A percentile compares a stretch with the other conserved stretches of the same genome.
Evolutionary conservation across 2,329 filamentous ascomycete species (phyloP).

Genomic region (Neonectria ditissima): DNA sequence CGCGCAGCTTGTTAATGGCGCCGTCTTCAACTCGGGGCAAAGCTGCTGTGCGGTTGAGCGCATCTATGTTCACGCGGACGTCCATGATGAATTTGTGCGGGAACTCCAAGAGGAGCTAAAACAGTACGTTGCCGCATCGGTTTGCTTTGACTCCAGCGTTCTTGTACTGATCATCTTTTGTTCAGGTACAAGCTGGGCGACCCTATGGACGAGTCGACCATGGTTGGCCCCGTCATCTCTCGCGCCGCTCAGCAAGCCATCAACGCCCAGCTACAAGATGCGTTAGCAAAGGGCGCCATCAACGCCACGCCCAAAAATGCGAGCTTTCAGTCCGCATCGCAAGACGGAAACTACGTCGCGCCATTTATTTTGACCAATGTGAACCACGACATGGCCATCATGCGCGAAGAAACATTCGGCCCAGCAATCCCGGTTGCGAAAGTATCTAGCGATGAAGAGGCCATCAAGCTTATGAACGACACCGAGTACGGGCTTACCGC

Average conservation of each 20-base stretch:
- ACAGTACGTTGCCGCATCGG: slow-evolving; percentile 40
- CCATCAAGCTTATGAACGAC: slow-evolving; percentile 88
- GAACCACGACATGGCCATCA: slow-evolving; percentile 83
- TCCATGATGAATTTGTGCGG: slow-evolving; percentile 84
- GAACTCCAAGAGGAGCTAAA: slow-evolving; percentile 82
- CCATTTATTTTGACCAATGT: slow-evolving; percentile 84
- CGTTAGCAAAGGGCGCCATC: slow-evolving; percentile 82
- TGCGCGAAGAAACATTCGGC: slow-evolving; percentile 94
- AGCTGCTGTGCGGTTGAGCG: slow-evolving; percentile 93
- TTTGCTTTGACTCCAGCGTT: no score
- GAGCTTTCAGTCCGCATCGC: slow-evolving; percentile 76
- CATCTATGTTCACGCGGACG: slow-evolving; percentile 85
- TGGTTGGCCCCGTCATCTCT: slow-evolving; percentile 89
- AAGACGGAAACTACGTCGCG: slow-evolving; percentile 85
- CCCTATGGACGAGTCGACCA: slow-evolving; percentile 79
- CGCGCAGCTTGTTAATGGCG: slow-evolving; percentile 93
- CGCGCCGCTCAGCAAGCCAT: slow-evolving; percentile 80
- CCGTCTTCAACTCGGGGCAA: slow-evolving; percentile 95
- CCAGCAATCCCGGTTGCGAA: slow-evolving; percentile 93
- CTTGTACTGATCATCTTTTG: background rate
- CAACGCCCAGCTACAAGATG: slow-evolving; percentile 81
- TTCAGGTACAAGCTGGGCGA: slow-evolving; percentile 83
- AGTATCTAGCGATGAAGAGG: slow-evolving; percentile 83
- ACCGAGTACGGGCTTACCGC: slow-evolving; percentile 92
- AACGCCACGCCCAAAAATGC: slow-evolving; percentile 84